A percentile compares a stretch with the other conserved stretches of the same genome.
Evolutionary conservation across 768 basidiomycete genomes (phyloP).

Genomic region (Coprinopsis strossmayeri): DNA sequence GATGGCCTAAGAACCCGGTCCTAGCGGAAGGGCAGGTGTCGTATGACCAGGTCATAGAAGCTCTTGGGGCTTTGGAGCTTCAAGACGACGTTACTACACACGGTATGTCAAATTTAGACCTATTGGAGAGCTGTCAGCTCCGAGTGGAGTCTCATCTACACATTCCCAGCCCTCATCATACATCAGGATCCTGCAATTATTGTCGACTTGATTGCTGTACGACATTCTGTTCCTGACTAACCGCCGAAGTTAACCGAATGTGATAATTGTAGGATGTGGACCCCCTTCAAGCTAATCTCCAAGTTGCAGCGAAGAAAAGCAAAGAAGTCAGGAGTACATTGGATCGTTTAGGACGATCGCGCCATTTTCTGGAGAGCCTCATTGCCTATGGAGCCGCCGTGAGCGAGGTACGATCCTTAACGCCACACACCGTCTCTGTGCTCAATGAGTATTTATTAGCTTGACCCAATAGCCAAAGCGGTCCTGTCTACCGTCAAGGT

Average conservation of each 20-base stretch:
- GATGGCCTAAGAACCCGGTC: conserved; percentile 6
- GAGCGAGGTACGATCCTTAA: conserved; percentile 12
- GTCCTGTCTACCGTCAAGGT: conserved; percentile 17
- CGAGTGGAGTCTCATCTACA: background rate
- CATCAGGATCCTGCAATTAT: conserved; percentile 11
- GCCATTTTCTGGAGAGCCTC: conserved; percentile 12
- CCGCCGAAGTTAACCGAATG: background rate
- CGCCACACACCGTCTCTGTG: background rate
- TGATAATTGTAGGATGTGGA: conserved; percentile 1
- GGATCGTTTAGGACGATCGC: conserved; percentile 14
- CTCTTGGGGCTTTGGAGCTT: background rate
- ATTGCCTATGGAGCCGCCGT: conserved; percentile 12
- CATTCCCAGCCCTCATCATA: conserved; percentile 7
- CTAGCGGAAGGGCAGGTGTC: conserved; percentile 2
- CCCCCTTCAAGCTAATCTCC: conserved; percentile 7
- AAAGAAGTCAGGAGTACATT: conserved; percentile 12
- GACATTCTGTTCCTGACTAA: background rate
- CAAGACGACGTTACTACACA: conserved; percentile 7
- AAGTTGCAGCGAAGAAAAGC: conserved; percentile 9
- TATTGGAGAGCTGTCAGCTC: background rate
- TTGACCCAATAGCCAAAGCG: conserved; percentile 16
- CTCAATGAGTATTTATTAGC: background rate
- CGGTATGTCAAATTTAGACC: background rate
- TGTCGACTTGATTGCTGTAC: conserved; percentile 11
- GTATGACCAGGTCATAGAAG: conserved; percentile 2